Base-by-base conservation (phyloP, 805 yeast genomes). In the Lipomyces starkeyi region DNA sequence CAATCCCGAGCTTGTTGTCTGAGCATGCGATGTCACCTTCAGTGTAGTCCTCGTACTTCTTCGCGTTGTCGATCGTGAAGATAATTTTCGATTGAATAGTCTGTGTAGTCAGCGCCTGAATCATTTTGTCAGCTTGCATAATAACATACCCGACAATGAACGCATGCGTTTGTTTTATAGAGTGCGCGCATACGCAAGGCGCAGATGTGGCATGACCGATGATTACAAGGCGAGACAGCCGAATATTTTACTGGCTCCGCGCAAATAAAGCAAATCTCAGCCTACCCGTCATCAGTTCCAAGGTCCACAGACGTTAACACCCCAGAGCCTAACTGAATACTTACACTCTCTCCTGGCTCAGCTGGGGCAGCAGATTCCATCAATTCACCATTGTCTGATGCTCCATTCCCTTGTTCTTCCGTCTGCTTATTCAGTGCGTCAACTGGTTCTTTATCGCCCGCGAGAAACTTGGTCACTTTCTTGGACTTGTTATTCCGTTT, bases 191-290 rank as follows among this genome's bases (percentile, higher is more conserved):
- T 93, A 71, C 97, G 84, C 71, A 94, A 85, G 0, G 91, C 82
- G 81, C 99, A 95, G 58, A 77, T 80, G 75, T 92, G 91, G 78
- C 99, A 95, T 0, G 93, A 87, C 43, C 82, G 84, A 76, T 95
- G 98, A 74, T 88, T 87, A 78, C 99, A 95, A 0, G 92, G 91
- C 1, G 95, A 85, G 9, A 90, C 75, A 0, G 97, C 91, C 2
- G 88, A 87, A 73, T 83, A 85, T n/a, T 73, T 72, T 34, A 92
- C 82, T 37, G 81, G 80, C 58, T 91, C 89, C 0, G 98, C 95
- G 80, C 99, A 95, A 66, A 95, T 91, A 27, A 93, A 79, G 83
- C 98, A 93, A 40, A 79, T 75, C 13, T 84, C 84, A 14, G 72
- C 67, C 71, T 69, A 43, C 11, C 20, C 6, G 3, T 8, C 3